phyloP scores from a whole-genome alignment of 140 eudicot species.

The Erigeron philadelphicus region DNA sequence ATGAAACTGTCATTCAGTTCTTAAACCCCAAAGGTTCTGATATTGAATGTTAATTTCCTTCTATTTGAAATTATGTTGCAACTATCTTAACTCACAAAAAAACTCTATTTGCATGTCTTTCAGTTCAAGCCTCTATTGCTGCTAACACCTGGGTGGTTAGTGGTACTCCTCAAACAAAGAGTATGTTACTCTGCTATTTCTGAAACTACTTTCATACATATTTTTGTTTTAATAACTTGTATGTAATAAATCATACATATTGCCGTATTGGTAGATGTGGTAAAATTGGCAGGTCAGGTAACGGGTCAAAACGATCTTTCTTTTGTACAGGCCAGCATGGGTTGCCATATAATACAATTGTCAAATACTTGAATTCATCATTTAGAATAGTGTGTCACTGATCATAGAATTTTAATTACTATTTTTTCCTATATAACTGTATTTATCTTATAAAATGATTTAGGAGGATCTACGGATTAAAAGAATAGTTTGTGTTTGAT shows the following conservation, averaged over 20 bases:
- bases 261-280: no score
- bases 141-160: constrained; percentile 96
- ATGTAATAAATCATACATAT: background rate
- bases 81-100: background rate
- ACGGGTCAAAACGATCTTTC: no score
- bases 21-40: constrained; percentile 66
- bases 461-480: background rate
- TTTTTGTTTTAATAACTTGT: background rate
- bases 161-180: constrained; percentile 82
- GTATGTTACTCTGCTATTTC: constrained; percentile 29
- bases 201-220: background rate
- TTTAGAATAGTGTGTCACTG: no score
- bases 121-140: constrained; percentile 94
- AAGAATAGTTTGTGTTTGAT: background rate
- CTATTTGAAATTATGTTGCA: background rate
- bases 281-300: no score
- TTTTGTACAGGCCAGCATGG: no score
- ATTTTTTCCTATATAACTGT: background rate
- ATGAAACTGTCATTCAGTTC: constrained; percentile 80
- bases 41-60: background rate
- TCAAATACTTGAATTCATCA: background rate
- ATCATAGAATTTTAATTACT: background rate
- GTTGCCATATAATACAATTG: no score
- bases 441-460: background rate
- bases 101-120: background rate